phyloP scores from a whole-genome alignment of 768 basidiomycete genomes.

The Boletus rubropictus region DNA sequence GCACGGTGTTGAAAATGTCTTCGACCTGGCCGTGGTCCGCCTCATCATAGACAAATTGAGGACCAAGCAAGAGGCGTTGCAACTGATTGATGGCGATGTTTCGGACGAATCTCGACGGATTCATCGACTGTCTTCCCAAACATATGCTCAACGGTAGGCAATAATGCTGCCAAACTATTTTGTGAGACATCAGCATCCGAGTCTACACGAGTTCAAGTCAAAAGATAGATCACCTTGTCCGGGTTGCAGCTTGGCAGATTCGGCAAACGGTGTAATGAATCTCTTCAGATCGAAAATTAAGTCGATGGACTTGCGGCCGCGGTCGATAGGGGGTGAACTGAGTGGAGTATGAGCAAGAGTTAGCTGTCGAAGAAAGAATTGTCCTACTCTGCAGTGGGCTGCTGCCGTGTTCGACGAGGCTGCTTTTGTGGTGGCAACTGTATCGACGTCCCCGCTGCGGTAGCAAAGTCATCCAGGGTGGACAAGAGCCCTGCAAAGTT shows the following conservation, averaged over 20 bases:
- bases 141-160: slow-evolving; percentile 70
- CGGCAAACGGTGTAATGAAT: slow-evolving; percentile 54
- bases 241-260: slow-evolving; percentile 38
- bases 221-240: slow-evolving; percentile 23
- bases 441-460: slow-evolving; percentile 58
- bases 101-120: slow-evolving; percentile 78
- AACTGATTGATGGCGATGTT: slow-evolving; percentile 74
- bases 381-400: slow-evolving; percentile 49
- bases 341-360: neutral
- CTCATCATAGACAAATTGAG: slow-evolving; percentile 57
- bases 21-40: slow-evolving; percentile 60
- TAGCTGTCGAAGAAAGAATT: neutral
- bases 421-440: slow-evolving; percentile 52
- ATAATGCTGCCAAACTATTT: slow-evolving; percentile 67
- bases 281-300: slow-evolving; percentile 68
- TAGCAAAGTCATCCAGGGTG: slow-evolving; percentile 83
- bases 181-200: slow-evolving; percentile 15
- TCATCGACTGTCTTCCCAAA: slow-evolving; percentile 76
- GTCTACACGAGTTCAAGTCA: neutral
- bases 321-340: slow-evolving; percentile 72
- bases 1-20: slow-evolving; percentile 80
- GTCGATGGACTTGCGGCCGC: slow-evolving; percentile 81
- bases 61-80: slow-evolving; percentile 79
- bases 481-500: slow-evolving; percentile 78
- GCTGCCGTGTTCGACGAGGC: slow-evolving; percentile 45